A percentile compares a stretch with the other conserved stretches of the same genome.
These are phyloP conservation scores for Eucalyptus erythrocorys DNA, from an alignment of 345 rosid species.

Conservation along the genomic window DNA sequence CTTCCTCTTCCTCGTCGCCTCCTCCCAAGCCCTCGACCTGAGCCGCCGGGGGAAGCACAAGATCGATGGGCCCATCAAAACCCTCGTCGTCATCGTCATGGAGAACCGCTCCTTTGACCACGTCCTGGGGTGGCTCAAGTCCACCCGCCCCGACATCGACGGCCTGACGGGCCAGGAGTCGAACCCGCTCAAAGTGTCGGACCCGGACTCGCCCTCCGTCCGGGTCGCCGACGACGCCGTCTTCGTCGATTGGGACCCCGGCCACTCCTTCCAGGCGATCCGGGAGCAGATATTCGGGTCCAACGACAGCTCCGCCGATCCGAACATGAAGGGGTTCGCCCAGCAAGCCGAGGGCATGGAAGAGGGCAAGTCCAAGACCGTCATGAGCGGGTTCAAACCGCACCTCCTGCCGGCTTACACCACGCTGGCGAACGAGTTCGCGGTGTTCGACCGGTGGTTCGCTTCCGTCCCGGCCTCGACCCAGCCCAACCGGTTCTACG, in stretches of 20 bases:
- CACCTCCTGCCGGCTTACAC: constrained; percentile 57
- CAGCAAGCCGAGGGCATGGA: constrained; percentile 78
- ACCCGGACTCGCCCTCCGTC: constrained; percentile 38
- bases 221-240: constrained; percentile 69
- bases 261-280: constrained; percentile 96
- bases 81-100: constrained; percentile 85
- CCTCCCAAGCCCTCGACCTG: constrained; percentile 39
- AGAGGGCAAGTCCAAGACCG: constrained; percentile 45
- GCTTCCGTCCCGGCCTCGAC: constrained; percentile 98
- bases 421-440: constrained; percentile 77
- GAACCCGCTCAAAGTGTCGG: constrained; percentile 44
- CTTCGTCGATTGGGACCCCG: constrained; percentile 92
- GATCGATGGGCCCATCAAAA: constrained; percentile 87
- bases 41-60: constrained; percentile 13
- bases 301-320: constrained; percentile 23
- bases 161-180: constrained; percentile 73
- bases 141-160: constrained; percentile 78
- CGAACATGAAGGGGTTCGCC: constrained; percentile 84
- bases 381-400: constrained; percentile 89
- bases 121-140: constrained; percentile 90
- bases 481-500: constrained; percentile 96
- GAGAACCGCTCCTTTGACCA: constrained; percentile 98
- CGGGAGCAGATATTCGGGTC: constrained; percentile 97
- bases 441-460: constrained; percentile 93
- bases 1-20: constrained; percentile 36